Percentiles rank a stretch among this genome's conserved stretches.
Conservation (phyloP, 73 alveolate genomes). For the Tetrahymena thermophila region DNA sequence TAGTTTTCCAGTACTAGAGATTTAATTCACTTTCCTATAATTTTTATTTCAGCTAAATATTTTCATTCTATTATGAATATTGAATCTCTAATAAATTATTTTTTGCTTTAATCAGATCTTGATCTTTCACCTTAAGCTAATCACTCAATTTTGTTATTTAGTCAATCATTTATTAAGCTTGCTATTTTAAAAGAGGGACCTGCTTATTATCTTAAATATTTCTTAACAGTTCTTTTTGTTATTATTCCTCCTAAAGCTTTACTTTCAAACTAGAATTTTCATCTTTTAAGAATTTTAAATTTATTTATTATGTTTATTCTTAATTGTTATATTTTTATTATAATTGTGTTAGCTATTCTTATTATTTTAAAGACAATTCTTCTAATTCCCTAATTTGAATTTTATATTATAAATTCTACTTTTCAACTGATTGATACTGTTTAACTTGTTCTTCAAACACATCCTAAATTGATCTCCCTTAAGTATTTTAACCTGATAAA, state of each 20-base stretch:
- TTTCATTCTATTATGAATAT: not conserved
- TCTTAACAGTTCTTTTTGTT: not conserved
- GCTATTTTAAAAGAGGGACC: not conserved
- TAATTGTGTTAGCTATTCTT: not conserved
- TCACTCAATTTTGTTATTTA: not conserved
- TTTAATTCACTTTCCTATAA: not conserved
- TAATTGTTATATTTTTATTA: not conserved
- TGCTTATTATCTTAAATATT: not conserved
- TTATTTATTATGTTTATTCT: not conserved
- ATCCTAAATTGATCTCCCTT: not conserved
- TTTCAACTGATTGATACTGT: not conserved
- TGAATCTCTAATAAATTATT: not conserved
- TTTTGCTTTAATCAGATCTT: not conserved
- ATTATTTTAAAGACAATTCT: not conserved
- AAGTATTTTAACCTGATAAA: not conserved
- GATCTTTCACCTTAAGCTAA: not conserved
- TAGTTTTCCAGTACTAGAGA: not conserved
- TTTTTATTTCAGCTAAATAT: not conserved
- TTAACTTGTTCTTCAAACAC: not conserved
- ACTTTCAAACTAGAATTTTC: not conserved
- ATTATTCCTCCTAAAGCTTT: not conserved
- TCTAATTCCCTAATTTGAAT: not conserved
- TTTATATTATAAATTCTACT: not conserved
- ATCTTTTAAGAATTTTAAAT: not conserved
- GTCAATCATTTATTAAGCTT: not conserved